Conservation (phyloP, 345 rosid genomes). For the Eutrema heterophyllum region DNA sequence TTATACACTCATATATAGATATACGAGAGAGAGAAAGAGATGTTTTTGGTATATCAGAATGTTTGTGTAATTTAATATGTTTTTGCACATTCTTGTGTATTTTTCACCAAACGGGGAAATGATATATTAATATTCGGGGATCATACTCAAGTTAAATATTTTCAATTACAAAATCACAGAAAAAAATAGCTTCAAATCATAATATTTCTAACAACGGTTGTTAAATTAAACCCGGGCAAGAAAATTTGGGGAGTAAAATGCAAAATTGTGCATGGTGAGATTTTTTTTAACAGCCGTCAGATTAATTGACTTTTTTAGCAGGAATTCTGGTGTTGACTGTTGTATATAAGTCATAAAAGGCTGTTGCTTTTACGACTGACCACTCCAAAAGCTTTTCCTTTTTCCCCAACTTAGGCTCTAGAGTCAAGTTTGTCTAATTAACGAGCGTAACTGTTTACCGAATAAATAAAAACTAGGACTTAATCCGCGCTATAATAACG, state of each 20-base stretch:
- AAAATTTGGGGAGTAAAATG: not conserved
- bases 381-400: not conserved
- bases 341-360: not conserved
- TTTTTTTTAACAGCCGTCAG: slow-evolving; percentile 13
- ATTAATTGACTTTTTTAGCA: slow-evolving; percentile 6
- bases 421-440: not conserved
- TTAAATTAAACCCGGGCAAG: not conserved
- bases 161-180: not conserved
- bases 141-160: not conserved
- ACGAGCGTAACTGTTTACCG: too few relatives aligned
- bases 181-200: not conserved
- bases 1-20: not conserved
- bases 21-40: not conserved
- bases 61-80: slow-evolving; percentile 17
- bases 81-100: not conserved
- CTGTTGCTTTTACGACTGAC: slow-evolving; percentile 20
- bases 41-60: not conserved
- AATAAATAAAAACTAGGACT: too few relatives aligned
- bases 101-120: slow-evolving; percentile 12
- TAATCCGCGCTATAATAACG: too few relatives aligned
- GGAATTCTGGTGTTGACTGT: slow-evolving; percentile 11
- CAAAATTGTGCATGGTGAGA: not conserved
- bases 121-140: not conserved
- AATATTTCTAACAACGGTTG: not conserved
- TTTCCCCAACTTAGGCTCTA: slow-evolving; percentile 11